phyloP scores from a whole-genome alignment of 2,329 filamentous ascomycete species.

The Cryphonectria carpinicola region DNA sequence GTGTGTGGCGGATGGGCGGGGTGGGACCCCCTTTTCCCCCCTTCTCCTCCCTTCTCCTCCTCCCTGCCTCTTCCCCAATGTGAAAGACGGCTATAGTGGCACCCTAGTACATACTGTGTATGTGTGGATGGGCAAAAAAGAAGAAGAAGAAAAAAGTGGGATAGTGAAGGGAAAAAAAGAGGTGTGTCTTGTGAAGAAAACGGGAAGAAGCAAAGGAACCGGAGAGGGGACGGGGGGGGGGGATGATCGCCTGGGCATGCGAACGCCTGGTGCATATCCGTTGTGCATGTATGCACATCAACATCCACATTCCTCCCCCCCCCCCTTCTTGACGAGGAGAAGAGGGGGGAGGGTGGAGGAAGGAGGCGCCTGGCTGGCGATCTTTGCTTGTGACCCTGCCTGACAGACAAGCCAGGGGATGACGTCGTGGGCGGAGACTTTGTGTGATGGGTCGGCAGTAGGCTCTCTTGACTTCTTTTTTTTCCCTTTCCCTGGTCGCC shows the following conservation, averaged over 20 bases:
- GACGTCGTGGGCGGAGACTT: neutral
- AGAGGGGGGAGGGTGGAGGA: neutral
- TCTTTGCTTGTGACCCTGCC: slow-evolving; percentile 2
- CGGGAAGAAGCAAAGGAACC: too few relatives aligned
- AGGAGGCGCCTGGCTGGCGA: neutral
- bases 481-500: too few relatives aligned
- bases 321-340: neutral
- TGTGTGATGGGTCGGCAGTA: neutral
- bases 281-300: slow-evolving; percentile 6
- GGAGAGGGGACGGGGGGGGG: neutral
- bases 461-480: too few relatives aligned
- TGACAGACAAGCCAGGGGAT: neutral
- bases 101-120: neutral
- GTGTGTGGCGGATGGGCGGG: neutral
- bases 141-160: neutral
- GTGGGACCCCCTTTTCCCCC: neutral
- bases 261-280: slow-evolving; percentile 11
- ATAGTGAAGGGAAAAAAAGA: too few relatives aligned
- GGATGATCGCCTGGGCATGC: neutral
- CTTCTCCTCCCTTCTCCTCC: neutral
- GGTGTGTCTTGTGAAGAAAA: neutral
- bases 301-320: neutral
- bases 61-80: neutral
- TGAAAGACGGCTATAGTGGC: neutral
- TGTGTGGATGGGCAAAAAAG: neutral